These are phyloP conservation scores for Avena atlantica DNA, from an alignment of 176 grass and related monocot species.

Conservation along the genomic window DNA sequence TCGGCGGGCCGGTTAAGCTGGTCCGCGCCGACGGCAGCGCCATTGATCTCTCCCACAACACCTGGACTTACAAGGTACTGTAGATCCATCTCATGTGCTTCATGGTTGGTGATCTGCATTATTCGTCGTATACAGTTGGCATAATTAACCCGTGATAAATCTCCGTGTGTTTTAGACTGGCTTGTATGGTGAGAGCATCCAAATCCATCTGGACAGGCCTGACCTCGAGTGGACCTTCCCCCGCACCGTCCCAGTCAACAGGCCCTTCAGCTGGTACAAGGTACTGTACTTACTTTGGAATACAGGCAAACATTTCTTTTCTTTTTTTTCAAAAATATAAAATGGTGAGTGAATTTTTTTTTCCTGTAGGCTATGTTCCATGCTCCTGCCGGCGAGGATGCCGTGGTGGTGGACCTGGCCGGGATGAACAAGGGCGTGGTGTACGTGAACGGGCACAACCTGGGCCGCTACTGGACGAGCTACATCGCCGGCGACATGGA, in stretches of 20 bases:
- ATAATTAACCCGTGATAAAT: background rate
- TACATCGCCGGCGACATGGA: conserved; percentile 19
- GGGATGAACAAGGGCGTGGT: conserved; percentile 58
- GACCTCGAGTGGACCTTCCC: conserved; percentile 30
- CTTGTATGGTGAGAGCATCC: conserved; percentile 51
- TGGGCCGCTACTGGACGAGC: conserved; percentile 58
- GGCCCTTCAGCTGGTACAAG: conserved; percentile 73
- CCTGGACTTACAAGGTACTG: conserved; percentile 61
- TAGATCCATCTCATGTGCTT: background rate
- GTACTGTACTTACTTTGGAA: conserved; percentile 23
- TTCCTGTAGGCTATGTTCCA: conserved; percentile 46
- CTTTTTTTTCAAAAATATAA: background rate
- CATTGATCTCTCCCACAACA: conserved; percentile 49
- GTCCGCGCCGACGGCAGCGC: background rate
- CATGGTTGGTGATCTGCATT: background rate
- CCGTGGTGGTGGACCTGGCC: conserved; percentile 53
- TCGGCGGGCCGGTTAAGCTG: conserved; percentile 9
- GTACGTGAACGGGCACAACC: conserved; percentile 65
- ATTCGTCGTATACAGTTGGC: background rate
- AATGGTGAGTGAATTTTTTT: background rate
- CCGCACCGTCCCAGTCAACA: conserved; percentile 39
- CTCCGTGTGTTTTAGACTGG: conserved; percentile 43
- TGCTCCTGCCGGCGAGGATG: conserved; percentile 40
- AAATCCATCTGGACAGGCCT: conserved; percentile 41
- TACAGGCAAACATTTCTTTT: background rate